Evolutionary conservation across 2,329 filamentous ascomycete species (phyloP), one percentile per base, ranked within the genome.

Genomic region (Parafenestella ontariensis): DNA sequence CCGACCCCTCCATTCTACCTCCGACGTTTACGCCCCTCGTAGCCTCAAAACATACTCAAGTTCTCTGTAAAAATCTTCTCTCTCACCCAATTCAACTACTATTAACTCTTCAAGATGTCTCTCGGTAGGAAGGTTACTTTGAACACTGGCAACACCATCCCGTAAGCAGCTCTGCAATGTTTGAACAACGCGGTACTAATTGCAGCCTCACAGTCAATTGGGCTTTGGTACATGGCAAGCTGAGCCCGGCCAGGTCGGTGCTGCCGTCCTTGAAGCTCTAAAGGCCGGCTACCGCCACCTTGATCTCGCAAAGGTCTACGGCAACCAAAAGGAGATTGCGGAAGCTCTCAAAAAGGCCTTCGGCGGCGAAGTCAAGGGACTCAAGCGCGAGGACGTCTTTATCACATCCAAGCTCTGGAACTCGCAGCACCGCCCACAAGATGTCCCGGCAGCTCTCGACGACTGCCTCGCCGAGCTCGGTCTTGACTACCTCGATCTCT

Each of bases 401-500:
- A 66, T 70, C 52, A 69, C 92, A 62, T 92, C 89, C 76, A 96
- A 96, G 83, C 87, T 96, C 54, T 96, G 91, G 91, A 92, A 93
- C 81, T 87, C 87, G 64, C 95, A 92, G 84, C 91, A 96, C 81
- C 89, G 92, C 69, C 64, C 66, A 18, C 47, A 66, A 41, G 83
- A 84, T 66, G 91, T 94, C 70, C 83, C 81, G 74, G 85, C 85
- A 76, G 87, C 87, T 73, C 91, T 95, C 78, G 94, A 61, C 82
- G 85, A 64, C 81, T 89, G 87, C 67, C 79, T 94, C 69, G 84
- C 87, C 48, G 93, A 83, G 93, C 89, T 90, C 85, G 89, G 62
- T 73, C 62, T 96, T 62, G 91, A 93, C 72, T 95, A 96, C 83
- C 93, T 96, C 77, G 92, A 96, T 76, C 85, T 96, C 62, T 96